Base-by-base conservation (phyloP, 805 yeast species). In the Geotrichum ghanense region DNA sequence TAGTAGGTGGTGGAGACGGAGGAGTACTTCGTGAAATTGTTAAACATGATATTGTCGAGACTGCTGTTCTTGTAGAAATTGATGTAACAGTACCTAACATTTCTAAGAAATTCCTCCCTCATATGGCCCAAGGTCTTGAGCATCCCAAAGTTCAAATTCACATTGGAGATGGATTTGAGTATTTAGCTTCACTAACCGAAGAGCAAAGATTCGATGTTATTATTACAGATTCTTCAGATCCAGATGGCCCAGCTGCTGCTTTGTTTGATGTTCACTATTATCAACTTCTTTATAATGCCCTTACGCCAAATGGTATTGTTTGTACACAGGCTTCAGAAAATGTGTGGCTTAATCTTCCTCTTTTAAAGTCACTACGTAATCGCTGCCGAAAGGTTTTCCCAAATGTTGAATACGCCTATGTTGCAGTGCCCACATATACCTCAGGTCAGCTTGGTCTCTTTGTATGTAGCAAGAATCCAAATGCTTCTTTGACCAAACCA, bases 1-100 rank as follows among this genome's bases (percentile, higher is more conserved):
- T 90, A 53, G 84, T 90, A 61, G 98, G 98, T 50, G 98, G 98
- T 54, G 98, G 98, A 61, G 98, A 90, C 66, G 98, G 98, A 58
- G 97, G 97, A 68, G 97, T 90, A 45, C 75, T 90, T 60, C 79
- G 97, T 69, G 97, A 90, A 69, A 75, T 89, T 61, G 85, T 88
- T 61, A 90, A 90, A 70, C 96, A 90, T 68, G 79, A 76, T 45
- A 65, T 76, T 50, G 86, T 90, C 47, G 95, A 88, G 66, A 83
- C 82, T 68, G 95, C 95, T 43, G 76, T 84, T 70, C 73, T 90
- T 55, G 88, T 95, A 67, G 98, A 90, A 68, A 90, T 90, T 56
- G 98, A 90, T 61, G 97, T 87, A 69, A 80, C 88, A 41, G 97
- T 89, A 50, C 86, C 89, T 61, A 74, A 80, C 57, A 83, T 84